Evolutionary conservation across 2,329 filamentous ascomycete species (phyloP).

Genomic region (Ilyonectria sp.): DNA sequence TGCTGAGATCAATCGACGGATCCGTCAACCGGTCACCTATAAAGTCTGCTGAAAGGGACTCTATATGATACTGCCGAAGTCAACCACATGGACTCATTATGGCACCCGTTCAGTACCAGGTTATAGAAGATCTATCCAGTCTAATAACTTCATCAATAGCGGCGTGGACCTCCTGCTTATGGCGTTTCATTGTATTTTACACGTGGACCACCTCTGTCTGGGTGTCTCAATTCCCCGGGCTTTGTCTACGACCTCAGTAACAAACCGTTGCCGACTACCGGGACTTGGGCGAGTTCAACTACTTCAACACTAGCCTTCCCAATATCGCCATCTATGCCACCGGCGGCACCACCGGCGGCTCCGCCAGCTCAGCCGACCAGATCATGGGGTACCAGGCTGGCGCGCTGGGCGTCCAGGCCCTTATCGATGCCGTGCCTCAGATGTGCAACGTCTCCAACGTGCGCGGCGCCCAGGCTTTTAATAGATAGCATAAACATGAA

Average conservation of each 20-base stretch:
- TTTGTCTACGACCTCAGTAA: constrained; percentile 38
- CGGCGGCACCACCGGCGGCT: constrained; percentile 72
- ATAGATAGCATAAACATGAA: constrained; percentile 65
- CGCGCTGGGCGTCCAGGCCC: constrained; percentile 62
- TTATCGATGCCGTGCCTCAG: constrained; percentile 70
- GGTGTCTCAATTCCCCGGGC: too few relatives aligned
- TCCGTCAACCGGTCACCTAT: too few relatives aligned
- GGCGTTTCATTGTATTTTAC: too few relatives aligned
- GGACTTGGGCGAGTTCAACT: constrained; percentile 43
- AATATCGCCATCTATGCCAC: constrained; percentile 72
- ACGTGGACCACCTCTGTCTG: too few relatives aligned
- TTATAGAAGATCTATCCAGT: too few relatives aligned
- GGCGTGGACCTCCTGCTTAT: too few relatives aligned
- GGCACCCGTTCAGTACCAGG: too few relatives aligned
- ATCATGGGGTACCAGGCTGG: constrained; percentile 61
- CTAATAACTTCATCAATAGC: too few relatives aligned
- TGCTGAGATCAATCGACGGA: too few relatives aligned
- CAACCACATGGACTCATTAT: too few relatives aligned
- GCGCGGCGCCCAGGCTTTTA: constrained; percentile 66
- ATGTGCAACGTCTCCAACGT: constrained; percentile 69
- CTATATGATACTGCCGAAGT: too few relatives aligned
- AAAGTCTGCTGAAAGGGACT: too few relatives aligned
- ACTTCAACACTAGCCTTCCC: constrained; percentile 55
- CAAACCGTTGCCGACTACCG: constrained; percentile 30
- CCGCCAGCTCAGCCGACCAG: constrained; percentile 62